phyloP scores from a whole-genome alignment of 768 basidiomycete genomes.

The Lactarius hatsudake region DNA sequence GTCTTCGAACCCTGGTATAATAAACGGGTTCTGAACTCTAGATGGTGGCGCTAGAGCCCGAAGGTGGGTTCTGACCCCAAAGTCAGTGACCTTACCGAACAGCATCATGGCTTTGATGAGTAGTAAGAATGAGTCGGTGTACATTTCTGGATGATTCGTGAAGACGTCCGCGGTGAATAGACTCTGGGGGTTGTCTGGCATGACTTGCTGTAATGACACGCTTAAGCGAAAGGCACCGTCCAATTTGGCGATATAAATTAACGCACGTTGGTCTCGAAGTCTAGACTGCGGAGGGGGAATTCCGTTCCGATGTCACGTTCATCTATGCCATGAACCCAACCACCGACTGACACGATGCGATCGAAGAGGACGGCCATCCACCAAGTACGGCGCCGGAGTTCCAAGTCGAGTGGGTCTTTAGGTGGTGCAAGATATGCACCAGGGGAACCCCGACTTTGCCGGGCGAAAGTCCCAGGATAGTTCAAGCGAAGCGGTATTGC shows the following conservation, averaged over 20 bases:
- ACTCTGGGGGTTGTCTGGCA: constrained; percentile 76
- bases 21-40: constrained; percentile 73
- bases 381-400: constrained; percentile 80
- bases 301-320: constrained; percentile 85
- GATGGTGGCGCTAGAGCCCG: constrained; percentile 63
- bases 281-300: constrained; percentile 67
- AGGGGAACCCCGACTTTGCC: constrained; percentile 62
- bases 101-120: constrained; percentile 83
- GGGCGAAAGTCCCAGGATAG: constrained; percentile 80
- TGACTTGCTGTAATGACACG: constrained; percentile 42
- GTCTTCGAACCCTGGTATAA: constrained; percentile 60
- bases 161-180: constrained; percentile 62
- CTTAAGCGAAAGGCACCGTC: constrained; percentile 24
- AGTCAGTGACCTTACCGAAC: constrained; percentile 83
- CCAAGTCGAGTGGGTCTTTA: constrained; percentile 69
- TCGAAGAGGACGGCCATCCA: constrained; percentile 91
- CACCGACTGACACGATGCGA: constrained; percentile 64
- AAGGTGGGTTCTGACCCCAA: constrained; percentile 72
- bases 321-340: constrained; percentile 84
- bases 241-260: background rate
- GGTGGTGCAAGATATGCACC: constrained; percentile 81
- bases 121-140: constrained; percentile 79
- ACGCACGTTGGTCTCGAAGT: constrained; percentile 73
- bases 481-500: constrained; percentile 80
- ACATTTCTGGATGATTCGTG: constrained; percentile 66